Evolutionary conservation across 371 early-diverging fungal species (phyloP).

Genomic region (Mortierella sp.): DNA sequence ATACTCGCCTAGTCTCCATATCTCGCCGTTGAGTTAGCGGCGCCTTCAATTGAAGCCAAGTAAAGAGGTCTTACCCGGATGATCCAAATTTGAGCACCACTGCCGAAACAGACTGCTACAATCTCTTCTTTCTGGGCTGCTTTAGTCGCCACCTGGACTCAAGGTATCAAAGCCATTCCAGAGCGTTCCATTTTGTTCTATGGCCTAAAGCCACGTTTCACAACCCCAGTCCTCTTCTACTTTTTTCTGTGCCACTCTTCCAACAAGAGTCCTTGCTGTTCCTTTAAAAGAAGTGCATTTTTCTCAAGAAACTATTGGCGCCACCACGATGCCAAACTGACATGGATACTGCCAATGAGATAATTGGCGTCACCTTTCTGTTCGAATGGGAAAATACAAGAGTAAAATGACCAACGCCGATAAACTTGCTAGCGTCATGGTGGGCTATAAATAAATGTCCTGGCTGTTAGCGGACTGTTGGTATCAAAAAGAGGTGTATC

Average conservation of each 20-base stretch:
- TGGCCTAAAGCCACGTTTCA: neutral
- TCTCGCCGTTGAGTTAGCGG: too few relatives aligned
- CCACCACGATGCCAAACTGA: too few relatives aligned
- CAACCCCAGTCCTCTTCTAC: neutral
- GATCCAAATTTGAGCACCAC: neutral
- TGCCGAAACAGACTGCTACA: neutral
- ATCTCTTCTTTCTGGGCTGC: neutral
- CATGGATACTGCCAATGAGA: neutral
- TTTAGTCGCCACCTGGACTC: neutral
- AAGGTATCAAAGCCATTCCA: conserved; percentile 3
- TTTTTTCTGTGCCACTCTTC: neutral
- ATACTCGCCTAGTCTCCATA: too few relatives aligned
- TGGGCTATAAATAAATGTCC: too few relatives aligned
- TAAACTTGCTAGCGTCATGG: too few relatives aligned
- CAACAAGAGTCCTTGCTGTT: too few relatives aligned
- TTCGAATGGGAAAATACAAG: too few relatives aligned
- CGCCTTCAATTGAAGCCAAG: neutral
- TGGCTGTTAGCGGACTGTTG: too few relatives aligned
- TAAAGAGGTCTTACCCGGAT: neutral
- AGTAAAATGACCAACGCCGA: too few relatives aligned
- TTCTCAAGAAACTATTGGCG: too few relatives aligned
- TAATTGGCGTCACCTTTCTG: neutral
- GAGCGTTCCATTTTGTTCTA: neutral
- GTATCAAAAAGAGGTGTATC: too few relatives aligned
- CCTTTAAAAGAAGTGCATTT: neutral